A percentile compares a stretch with the other conserved stretches of the same genome.
Conservation (phyloP, 371 early-diverging fungal genomes). For the Haplosporangium sp. region DNA sequence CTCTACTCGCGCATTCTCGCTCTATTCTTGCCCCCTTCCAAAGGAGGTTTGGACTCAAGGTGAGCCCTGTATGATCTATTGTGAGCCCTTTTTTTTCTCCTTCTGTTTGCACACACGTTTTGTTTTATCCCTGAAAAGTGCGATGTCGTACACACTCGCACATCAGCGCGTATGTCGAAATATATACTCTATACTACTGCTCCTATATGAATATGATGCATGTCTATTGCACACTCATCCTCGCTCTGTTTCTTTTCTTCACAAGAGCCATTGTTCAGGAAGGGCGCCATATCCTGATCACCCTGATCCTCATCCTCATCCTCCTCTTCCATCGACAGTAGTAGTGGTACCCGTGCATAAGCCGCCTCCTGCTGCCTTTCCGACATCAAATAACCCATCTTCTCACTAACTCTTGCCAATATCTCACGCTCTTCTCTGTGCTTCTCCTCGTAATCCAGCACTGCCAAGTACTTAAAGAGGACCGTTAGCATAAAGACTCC, state of each 20-base stretch:
- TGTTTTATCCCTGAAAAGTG: no score
- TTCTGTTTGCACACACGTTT: no score
- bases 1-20: not conserved
- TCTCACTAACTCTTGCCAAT: not conserved
- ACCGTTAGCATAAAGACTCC: constrained; percentile 30
- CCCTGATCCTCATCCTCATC: not conserved
- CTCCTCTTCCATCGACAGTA: not conserved
- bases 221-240: no score
- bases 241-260: no score
- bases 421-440: constrained; percentile 1
- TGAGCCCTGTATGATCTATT: no score
- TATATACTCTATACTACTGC: no score
- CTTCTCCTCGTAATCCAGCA: constrained; percentile 8
- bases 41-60: no score
- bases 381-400: constrained; percentile 7
- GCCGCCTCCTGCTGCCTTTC: constrained; percentile 21
- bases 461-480: constrained; percentile 30
- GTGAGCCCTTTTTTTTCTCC: no score
- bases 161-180: no score
- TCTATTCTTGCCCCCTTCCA: no score
- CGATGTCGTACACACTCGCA: no score
- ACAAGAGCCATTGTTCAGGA: not conserved
- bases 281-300: not conserved
- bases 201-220: not conserved
- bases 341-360: constrained; percentile 12